Evolutionary conservation across 2,329 filamentous ascomycete genomes (phyloP), one percentile per base, ranked within the genome.

Genomic region (Botryotinia calthae): DNA sequence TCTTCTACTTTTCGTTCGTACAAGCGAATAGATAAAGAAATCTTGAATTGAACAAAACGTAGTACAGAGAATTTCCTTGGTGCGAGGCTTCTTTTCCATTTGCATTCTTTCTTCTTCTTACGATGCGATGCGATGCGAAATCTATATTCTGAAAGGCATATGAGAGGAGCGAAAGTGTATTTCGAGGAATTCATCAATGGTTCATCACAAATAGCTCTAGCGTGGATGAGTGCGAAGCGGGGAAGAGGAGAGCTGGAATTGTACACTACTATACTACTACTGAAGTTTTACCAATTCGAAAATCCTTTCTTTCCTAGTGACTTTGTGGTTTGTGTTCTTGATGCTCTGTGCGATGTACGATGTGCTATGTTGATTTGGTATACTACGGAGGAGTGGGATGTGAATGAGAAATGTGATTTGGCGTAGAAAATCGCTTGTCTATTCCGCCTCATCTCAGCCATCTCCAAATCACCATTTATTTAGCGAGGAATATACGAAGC

Each of bases 221-320:
- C n/a, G 1, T 4, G 46, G 42, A 7, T 25, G 34, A 20, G 12
- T n/a, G 25, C 18, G 6, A 18, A 28, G 51, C 22, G 1, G 22
- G 20, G 20, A 12, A 16, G n/a, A 64, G 18, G 28, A 25, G 62
- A 31, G 34, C 2, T 28, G 31, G 48, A 54, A 54, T 31, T 67
- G 64, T 67, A 54, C 42, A n/a, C 31, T 54, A 67, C 46, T 40
- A 54, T 42, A 67, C 34, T 34, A 34, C 46, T 66, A 65, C 62
- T n/a, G 37, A 54, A 54, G 25, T 54, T 42, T 54, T 10, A 51
- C 31, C 34, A 40, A 54, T 67, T 42, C 48, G 16, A 54, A 31
- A 42, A 22, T 28, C 5, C n/a, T 28, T 28, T 5, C 34, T 40
- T 56, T 67, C 2, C 46, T 12, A 22, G 48, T 42, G 16, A n/a